phyloP scores from a whole-genome alignment of 78 protist species.

The slime mould (Dictyostelium discoideum) region DNA sequence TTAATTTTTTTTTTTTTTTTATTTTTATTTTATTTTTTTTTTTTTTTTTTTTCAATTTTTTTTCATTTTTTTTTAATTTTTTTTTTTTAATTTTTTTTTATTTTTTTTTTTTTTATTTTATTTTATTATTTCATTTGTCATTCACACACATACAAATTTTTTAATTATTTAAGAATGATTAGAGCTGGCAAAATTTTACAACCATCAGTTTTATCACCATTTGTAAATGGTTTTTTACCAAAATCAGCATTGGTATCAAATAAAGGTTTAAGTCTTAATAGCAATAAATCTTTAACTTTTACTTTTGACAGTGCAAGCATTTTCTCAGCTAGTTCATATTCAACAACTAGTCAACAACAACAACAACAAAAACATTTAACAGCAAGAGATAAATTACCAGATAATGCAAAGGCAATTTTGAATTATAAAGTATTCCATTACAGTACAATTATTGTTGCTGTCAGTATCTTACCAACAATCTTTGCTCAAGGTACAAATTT shows the following conservation, averaged over 20 bases:
- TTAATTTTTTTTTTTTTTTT: too few relatives aligned
- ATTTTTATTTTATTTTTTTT: neutral
- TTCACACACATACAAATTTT: neutral
- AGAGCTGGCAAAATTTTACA: neutral
- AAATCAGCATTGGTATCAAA: neutral
- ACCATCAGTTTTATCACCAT: neutral
- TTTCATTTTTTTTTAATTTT: neutral
- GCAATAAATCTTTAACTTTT: neutral
- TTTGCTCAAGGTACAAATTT: neutral
- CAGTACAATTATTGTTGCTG: constrained; percentile 39
- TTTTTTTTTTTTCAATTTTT: neutral
- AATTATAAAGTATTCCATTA: constrained; percentile 34
- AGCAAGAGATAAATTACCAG: neutral
- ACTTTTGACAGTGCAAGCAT: neutral
- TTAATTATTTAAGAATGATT: neutral
- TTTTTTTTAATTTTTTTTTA: neutral
- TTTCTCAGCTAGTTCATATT: neutral
- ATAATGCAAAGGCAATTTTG: neutral
- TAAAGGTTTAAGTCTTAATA: neutral
- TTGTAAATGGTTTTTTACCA: constrained; percentile 3
- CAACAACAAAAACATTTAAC: too few relatives aligned
- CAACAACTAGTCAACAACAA: neutral
- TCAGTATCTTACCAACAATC: constrained; percentile 13
- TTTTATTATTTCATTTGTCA: neutral
- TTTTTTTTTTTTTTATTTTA: neutral